Base-by-base conservation (phyloP, 2,329 filamentous ascomycete species). In the Ophiostoma himal-ulmi region DNA sequence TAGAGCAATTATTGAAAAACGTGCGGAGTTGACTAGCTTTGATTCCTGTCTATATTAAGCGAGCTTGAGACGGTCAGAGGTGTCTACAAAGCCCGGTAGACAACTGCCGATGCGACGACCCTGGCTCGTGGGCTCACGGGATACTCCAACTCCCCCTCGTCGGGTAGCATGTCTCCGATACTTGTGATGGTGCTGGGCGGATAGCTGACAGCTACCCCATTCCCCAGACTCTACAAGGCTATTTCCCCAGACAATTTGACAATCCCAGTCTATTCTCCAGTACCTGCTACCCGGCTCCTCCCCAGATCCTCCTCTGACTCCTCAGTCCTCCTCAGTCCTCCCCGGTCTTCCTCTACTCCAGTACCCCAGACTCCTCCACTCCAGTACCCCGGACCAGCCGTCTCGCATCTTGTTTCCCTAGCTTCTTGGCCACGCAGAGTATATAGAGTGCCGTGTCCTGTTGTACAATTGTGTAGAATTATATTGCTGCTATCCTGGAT, bases 111-210 rank as follows among this genome's bases (percentile, higher is more conserved):
- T 60, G 22, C 34, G n/a, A 57, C 11, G 52, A 17, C 52, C 52
- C 52, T 26, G 34, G 30, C 20, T 64, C 30, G 60, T 37, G 60
- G 20, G 30, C 34, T 36, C 30, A 20, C 20, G 60, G 54, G 7
- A 34, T 62, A 64, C 60, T 37, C 60, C 60, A 64, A 64, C 62
- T 13, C 34, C 60, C 62, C 36, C 62, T 22, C 62, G 34, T 65
- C 62, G 36, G 62, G 36, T 41, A 65, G 62, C 62, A 65, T 65
- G 62, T 39, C 62, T 65, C 62, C 62, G 62, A 64, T 34, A 34
- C 60, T 20, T 62, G 11, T n/a, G 48, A 22, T 20, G 6, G 14
- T 48, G 17, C 17, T 48, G 44, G 44, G n/a, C 17, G 20, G 44
- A 48, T 48, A 48, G 11, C n/a, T 26, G 52, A 30, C n/a, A 57